Conservation (phyloP, 2,329 filamentous ascomycete species). For the Ceratocystis harringtonii region DNA sequence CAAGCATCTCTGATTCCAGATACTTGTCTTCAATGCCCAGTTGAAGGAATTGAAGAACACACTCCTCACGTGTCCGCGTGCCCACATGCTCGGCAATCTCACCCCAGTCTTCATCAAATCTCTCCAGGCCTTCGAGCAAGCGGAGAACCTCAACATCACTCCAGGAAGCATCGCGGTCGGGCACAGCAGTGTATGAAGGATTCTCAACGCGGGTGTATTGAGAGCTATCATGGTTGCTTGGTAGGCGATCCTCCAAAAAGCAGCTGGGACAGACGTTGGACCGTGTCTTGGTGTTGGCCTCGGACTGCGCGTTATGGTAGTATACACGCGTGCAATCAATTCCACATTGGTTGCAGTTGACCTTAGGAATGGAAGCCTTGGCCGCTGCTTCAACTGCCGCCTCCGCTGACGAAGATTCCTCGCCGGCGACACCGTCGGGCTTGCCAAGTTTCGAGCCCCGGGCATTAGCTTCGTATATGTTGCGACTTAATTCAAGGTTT, state of each 20-base stretch:
- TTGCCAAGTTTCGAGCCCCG: conserved; percentile 60
- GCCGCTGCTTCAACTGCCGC: conserved; percentile 49
- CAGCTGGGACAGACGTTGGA: conserved; percentile 88
- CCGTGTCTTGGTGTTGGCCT: conserved; percentile 51
- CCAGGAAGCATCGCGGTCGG: conserved; percentile 79
- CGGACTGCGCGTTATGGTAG: conserved; percentile 42
- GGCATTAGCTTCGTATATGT: conserved; percentile 85
- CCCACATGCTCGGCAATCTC: conserved; percentile 84
- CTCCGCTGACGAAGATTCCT: conserved; percentile 50
- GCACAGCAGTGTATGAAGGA: conserved; percentile 59
- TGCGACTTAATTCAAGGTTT: conserved; percentile 84
- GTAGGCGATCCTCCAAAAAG: conserved; percentile 71
- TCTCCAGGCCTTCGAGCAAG: conserved; percentile 78
- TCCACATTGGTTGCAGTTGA: conserved; percentile 82
- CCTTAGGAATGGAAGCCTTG: conserved; percentile 50
- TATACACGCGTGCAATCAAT: conserved; percentile 65
- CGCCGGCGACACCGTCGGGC: conserved; percentile 56
- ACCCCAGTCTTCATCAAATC: conserved; percentile 92
- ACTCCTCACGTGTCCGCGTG: conserved; percentile 85
- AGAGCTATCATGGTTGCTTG: conserved; percentile 58
- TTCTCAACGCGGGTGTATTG: conserved; percentile 88
- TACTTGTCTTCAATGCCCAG: conserved; percentile 97
- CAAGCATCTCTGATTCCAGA: conserved; percentile 53
- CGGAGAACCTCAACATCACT: conserved; percentile 78
- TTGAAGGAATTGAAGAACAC: conserved; percentile 89